Evolutionary conservation across 2,329 filamentous ascomycete species (phyloP), one percentile per base, ranked within the genome.

Genomic region (Triangularia setosa): DNA sequence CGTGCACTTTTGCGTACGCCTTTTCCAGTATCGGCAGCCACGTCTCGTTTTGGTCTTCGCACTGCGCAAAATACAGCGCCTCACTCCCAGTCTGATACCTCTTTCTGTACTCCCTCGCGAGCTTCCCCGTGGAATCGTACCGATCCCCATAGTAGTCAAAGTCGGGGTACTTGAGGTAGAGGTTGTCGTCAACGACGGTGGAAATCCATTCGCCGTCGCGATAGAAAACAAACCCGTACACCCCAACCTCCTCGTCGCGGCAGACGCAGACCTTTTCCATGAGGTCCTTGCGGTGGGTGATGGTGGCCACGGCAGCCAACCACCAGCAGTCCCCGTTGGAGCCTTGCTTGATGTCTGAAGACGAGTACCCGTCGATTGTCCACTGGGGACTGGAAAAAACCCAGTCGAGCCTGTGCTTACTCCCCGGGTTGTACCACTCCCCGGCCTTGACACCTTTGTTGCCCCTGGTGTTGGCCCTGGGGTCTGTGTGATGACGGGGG

Each of bases 191-290:
- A 35, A 85, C 83, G 68, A 85, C 83, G 73, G 83, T 82, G 0
- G 80, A 84, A 68, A 83, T 79, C 83, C 90, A 94, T 74, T 91
- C 90, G 18, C 90, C 90, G 70, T 94, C 91, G 69, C 91, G 84
- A 75, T 90, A 86, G 72, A 95, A 94, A 11, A 95, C 90, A 69
- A 95, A 95, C 1, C 92, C 92, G 70, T 95, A 95, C 1, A 94
- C 90, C 11, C 91, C 91, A 3, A 93, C 86, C 28, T 85, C 81
- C 72, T 91, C 85, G 69, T 95, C 86, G 12, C 86, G 84, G 4
- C 85, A 87, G 56, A 95, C 89, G 69, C 91, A 95, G 9, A 93
- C 80, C 62, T 80, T 84, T 73, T 93, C 87, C 61, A 95, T 91
- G 65, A 93, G 75, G 0, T 85, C 87, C 24, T 84, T 78, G 75